These are phyloP conservation scores for Aspergillus thermomutatus DNA, from an alignment of 2,329 filamentous ascomycete species.

Conservation along the genomic window DNA sequence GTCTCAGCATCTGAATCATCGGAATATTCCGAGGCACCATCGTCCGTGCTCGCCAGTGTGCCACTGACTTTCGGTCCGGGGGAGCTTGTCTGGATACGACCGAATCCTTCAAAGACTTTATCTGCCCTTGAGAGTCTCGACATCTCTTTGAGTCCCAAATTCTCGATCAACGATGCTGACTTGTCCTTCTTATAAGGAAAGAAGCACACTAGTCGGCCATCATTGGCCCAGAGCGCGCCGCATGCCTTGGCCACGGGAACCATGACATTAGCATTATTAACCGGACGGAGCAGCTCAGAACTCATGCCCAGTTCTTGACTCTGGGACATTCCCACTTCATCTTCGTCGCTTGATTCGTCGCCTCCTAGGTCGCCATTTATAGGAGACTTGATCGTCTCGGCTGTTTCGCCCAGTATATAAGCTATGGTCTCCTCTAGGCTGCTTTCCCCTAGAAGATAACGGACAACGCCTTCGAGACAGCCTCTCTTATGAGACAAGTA, in stretches of 20 bases:
- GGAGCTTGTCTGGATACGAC: conserved; percentile 53
- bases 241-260: conserved; percentile 60
- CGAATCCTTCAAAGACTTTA: conserved; percentile 62
- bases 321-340: conserved; percentile 54
- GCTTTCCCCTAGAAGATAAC: conserved; percentile 59
- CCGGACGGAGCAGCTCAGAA: conserved; percentile 50
- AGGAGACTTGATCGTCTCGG: conserved; percentile 45
- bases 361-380: conserved; percentile 48
- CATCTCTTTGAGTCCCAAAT: conserved; percentile 47
- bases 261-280: conserved; percentile 62
- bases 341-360: conserved; percentile 81
- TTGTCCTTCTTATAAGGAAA: conserved; percentile 53
- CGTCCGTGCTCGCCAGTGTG: conserved; percentile 43
- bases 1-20: conserved; percentile 59
- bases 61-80: conserved; percentile 43
- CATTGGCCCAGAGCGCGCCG: conserved; percentile 56
- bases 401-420: conserved; percentile 56
- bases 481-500: conserved; percentile 53
- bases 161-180: conserved; percentile 49
- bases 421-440: conserved; percentile 55
- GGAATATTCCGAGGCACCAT: conserved; percentile 44
- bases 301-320: conserved; percentile 46
- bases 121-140: conserved; percentile 47
- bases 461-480: conserved; percentile 60
- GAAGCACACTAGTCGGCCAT: conserved; percentile 57